Evolutionary conservation across 352 stramenopile genomes (phyloP).

Genomic region (Achlya hypogyna): DNA sequence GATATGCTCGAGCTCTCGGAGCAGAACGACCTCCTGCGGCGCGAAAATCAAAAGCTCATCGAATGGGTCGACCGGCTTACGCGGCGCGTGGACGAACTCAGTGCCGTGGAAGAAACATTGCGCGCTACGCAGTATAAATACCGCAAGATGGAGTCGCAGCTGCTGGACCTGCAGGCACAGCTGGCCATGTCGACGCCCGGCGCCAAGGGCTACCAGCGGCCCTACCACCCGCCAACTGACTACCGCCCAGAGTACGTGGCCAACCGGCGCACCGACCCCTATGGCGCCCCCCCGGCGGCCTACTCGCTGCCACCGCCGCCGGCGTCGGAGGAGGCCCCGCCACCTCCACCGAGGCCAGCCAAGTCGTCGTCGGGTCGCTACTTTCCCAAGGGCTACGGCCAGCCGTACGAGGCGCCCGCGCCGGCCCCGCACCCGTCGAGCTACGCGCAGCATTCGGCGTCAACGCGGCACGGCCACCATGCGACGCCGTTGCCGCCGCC

Average conservation of each 20-base stretch:
- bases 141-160: conserved; percentile 18
- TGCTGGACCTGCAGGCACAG: conserved; percentile 7
- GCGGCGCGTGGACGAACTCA: conserved; percentile 10
- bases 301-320: background rate
- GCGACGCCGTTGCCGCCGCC: background rate
- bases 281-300: background rate
- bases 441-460: background rate
- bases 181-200: background rate
- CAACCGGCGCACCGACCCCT: background rate
- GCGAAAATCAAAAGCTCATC: conserved; percentile 17
- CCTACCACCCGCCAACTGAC: background rate
- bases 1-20: background rate
- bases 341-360: background rate
- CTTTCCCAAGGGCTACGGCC: conserved; percentile 2
- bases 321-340: background rate
- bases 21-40: conserved; percentile 1
- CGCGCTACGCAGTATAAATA: conserved; percentile 15
- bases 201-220: no score
- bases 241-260: background rate
- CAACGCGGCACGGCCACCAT: background rate
- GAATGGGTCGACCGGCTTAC: conserved; percentile 9
- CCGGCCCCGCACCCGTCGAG: background rate
- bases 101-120: background rate
- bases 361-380: conserved; percentile 1
- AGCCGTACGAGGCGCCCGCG: background rate